Evolutionary conservation across 2,329 filamentous ascomycete species (phyloP).

Genomic region (Lasiodiplodia citricola): DNA sequence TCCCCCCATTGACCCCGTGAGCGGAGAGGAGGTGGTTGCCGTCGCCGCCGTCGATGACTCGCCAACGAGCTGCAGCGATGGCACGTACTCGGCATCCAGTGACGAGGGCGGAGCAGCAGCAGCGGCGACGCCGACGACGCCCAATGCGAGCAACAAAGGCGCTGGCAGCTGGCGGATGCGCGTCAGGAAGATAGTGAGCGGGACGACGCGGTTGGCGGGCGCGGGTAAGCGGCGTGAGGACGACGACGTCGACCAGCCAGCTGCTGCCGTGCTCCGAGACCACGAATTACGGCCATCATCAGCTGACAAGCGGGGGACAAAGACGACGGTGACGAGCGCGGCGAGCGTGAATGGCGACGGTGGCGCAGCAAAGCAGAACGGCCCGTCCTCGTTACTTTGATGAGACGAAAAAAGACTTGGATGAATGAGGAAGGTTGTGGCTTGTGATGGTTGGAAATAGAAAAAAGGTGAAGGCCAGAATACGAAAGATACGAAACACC

Average conservation of each 20-base stretch:
- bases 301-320: background rate
- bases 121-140: background rate
- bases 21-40: conserved; percentile 8
- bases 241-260: background rate
- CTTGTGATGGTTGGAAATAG: background rate
- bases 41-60: background rate
- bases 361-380: background rate
- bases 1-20: background rate
- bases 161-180: conserved; percentile 1
- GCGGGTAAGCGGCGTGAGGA: background rate
- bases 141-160: background rate
- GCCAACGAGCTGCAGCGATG: background rate
- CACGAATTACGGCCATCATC: background rate
- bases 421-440: conserved; percentile 16
- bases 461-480: background rate
- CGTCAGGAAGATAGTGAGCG: conserved; percentile 6
- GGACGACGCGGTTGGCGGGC: background rate
- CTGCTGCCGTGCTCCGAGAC: background rate
- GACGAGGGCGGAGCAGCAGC: background rate
- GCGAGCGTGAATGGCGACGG: background rate
- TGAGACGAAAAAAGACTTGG: background rate
- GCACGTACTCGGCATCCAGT: background rate
- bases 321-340: background rate
- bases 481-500: background rate
- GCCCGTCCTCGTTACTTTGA: background rate